phyloP scores from a whole-genome alignment of 2,329 filamentous ascomycete genomes.

The Sporothrix protearum region DNA sequence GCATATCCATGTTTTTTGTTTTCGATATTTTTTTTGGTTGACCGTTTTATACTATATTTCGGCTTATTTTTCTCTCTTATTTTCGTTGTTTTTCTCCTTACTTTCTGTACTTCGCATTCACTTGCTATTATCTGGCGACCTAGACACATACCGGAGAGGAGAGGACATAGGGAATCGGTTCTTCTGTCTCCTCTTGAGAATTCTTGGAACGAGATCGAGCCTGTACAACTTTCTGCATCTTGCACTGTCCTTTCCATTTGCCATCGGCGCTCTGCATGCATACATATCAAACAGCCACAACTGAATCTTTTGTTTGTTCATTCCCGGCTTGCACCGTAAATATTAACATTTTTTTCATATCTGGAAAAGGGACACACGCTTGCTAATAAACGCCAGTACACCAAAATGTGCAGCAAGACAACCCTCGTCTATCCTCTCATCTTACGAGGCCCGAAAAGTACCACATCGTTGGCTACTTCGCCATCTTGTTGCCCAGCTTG shows the following conservation, averaged over 20 bases:
- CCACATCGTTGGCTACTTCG: background rate
- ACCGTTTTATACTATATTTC: background rate
- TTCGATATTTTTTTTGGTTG: background rate
- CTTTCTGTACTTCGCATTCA: background rate
- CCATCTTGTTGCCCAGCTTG: slow-evolving; percentile 17
- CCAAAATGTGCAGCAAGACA: background rate
- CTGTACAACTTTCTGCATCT: background rate
- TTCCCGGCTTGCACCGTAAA: background rate
- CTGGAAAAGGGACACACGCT: background rate
- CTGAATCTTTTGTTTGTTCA: background rate
- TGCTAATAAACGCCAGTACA: background rate
- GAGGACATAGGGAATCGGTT: background rate
- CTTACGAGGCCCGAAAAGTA: background rate
- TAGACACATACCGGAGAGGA: slow-evolving; percentile 7
- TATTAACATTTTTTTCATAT: background rate
- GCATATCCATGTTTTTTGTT: background rate
- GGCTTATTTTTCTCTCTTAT: background rate
- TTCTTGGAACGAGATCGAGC: background rate
- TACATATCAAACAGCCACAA: background rate
- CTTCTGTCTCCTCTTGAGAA: background rate
- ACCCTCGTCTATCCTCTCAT: background rate
- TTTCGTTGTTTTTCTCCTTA: background rate
- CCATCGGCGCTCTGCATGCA: background rate
- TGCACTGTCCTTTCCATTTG: background rate
- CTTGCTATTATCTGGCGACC: background rate